phyloP scores from a whole-genome alignment of 2,329 filamentous ascomycete genomes.

The Ceratocystiopsis sp. region DNA sequence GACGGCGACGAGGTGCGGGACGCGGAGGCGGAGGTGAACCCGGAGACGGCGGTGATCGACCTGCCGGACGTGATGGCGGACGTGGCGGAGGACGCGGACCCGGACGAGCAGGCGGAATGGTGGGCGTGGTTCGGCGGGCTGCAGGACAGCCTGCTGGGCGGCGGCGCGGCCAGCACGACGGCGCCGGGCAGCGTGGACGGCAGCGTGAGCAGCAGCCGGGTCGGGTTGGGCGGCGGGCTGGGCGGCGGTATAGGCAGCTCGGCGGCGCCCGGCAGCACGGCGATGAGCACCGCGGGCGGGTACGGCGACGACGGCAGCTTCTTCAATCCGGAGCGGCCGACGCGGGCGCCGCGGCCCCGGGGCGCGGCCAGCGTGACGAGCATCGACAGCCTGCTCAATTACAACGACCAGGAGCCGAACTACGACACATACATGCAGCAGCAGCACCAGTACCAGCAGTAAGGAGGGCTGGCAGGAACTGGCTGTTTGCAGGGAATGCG shows the following conservation, averaged over 20 bases:
- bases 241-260: too few relatives aligned
- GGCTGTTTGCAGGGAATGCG: too few relatives aligned
- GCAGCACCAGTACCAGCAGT: neutral
- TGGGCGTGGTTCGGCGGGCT: constrained; percentile 8
- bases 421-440: constrained; percentile 5
- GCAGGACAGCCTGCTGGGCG: constrained; percentile 2
- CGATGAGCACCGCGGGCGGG: neutral
- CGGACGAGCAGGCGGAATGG: constrained; percentile 8
- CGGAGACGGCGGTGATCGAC: neutral
- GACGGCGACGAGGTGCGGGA: too few relatives aligned
- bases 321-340: neutral
- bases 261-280: neutral
- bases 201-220: neutral
- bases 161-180: neutral
- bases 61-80: too few relatives aligned
- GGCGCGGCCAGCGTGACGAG: constrained; percentile 6
- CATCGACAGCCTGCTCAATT: constrained; percentile 10
- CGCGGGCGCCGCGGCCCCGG: neutral
- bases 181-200: neutral
- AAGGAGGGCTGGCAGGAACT: neutral
- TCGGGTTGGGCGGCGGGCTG: too few relatives aligned
- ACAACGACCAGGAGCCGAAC: constrained; percentile 6
- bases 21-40: too few relatives aligned
- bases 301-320: neutral
- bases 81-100: neutral